These are phyloP conservation scores for Marasmius tenuissimus DNA, from an alignment of 1,284 basidiomycete species.

Conservation along the genomic window DNA sequence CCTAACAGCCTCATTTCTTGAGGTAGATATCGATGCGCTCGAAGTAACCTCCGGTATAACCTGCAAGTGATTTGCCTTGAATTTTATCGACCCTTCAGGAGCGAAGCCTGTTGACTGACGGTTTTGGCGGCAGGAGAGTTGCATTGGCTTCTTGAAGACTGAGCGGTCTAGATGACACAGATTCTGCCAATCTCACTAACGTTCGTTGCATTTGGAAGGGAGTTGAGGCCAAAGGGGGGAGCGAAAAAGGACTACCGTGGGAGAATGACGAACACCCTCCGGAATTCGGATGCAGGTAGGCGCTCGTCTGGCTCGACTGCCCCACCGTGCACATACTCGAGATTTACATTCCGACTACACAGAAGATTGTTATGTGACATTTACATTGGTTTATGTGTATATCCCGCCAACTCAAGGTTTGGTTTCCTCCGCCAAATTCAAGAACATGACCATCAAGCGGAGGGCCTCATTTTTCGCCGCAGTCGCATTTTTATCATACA, in stretches of 20 bases:
- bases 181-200: constrained; percentile 55
- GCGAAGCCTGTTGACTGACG: constrained; percentile 42
- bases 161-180: constrained; percentile 60
- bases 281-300: too few species aligned
- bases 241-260: too few species aligned
- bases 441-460: constrained; percentile 59
- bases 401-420: not conserved
- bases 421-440: constrained; percentile 43
- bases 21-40: constrained; percentile 77
- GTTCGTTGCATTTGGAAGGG: constrained; percentile 18
- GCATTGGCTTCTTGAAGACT: constrained; percentile 68
- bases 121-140: constrained; percentile 78
- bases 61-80: constrained; percentile 35
- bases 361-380: too few species aligned
- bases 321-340: too few species aligned
- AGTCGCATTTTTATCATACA: constrained; percentile 63
- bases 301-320: too few species aligned
- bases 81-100: not conserved
- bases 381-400: constrained; percentile 16
- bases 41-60: constrained; percentile 78
- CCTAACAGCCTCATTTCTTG: constrained; percentile 84
- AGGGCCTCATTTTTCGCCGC: constrained; percentile 64
- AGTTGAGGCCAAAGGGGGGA: constrained; percentile 20
- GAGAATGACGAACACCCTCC: too few species aligned
- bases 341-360: too few species aligned